phyloP scores from a whole-genome alignment of 192 early-diverging fungal species.

The Coemansia guatemalensis region DNA sequence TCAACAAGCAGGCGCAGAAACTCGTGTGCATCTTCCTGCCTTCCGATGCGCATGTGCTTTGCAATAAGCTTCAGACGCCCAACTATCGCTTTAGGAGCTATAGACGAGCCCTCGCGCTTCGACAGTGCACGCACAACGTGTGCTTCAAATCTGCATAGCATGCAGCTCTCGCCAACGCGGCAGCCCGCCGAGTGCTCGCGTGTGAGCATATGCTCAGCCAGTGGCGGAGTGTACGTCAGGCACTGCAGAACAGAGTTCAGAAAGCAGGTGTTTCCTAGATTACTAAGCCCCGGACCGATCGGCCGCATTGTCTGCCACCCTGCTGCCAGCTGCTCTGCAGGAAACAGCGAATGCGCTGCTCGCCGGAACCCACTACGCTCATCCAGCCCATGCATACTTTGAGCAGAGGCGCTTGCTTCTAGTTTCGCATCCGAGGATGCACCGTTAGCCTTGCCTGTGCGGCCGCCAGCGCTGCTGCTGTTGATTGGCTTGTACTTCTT shows the following conservation, averaged over 20 bases:
- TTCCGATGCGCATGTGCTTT: slow-evolving; percentile 71
- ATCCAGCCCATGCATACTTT: slow-evolving; percentile 26
- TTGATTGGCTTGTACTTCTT: slow-evolving; percentile 68
- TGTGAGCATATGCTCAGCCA: slow-evolving; percentile 66
- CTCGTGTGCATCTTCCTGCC: slow-evolving; percentile 92
- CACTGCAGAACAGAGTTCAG: slow-evolving; percentile 80
- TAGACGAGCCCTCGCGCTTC: slow-evolving; percentile 45
- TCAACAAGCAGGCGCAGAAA: slow-evolving; percentile 74
- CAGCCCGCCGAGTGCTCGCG: slow-evolving; percentile 62
- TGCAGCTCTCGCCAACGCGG: slow-evolving; percentile 64
- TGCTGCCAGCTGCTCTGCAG: slow-evolving; percentile 54
- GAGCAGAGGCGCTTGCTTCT: background rate
- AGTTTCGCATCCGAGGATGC: background rate
- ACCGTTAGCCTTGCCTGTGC: slow-evolving; percentile 4
- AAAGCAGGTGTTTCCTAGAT: slow-evolving; percentile 78
- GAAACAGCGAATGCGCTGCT: slow-evolving; percentile 59
- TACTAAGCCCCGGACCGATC: slow-evolving; percentile 69
- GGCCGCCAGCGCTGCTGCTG: slow-evolving; percentile 6
- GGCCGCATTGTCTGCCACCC: slow-evolving; percentile 58
- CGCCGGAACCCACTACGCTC: slow-evolving; percentile 66
- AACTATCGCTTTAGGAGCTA: slow-evolving; percentile 68
- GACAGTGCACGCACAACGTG: slow-evolving; percentile 62
- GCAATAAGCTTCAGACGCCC: slow-evolving; percentile 68
- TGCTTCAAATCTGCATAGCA: slow-evolving; percentile 69
- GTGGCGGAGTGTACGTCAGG: slow-evolving; percentile 71